Evolutionary conservation across 2,329 filamentous ascomycete species (phyloP), one percentile per base, ranked within the genome.

Genomic region (Amauroascus niger): DNA sequence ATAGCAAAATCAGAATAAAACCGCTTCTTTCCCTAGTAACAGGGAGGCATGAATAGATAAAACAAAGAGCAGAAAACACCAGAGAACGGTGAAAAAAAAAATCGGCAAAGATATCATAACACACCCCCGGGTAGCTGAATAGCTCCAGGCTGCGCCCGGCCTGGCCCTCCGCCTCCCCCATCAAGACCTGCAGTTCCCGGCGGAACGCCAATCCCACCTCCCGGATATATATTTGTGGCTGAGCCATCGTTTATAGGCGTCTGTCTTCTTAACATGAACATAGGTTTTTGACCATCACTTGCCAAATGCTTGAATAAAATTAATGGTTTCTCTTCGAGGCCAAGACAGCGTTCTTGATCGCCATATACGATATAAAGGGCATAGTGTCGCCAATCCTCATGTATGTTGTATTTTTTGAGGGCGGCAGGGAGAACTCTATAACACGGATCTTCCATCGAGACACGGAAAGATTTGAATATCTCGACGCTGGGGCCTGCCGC

Each of bases 401-500:
- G 91, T 74, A 98, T 98, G 66, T 97, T 93, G 73, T 98, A 98
- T 68, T 96, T 95, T 68, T 94, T 94, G 16, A 98, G 79, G 1
- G 93, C 93, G 14, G 94, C 93, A 1, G 93, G 93, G 1, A 98
- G 78, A 26, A 98, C 93, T 68, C 96, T 96, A 74, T 95, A 87
- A 73, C 93, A 98, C 2, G 93, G 93, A 65, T 98, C 93, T 62
- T 98, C 93, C 80, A 97, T 94, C 67, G 87, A 93, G 58, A 98
- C 93, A 37, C 91, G 84, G 79, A 98, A 98, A 1, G 88, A 95
- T 69, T 98, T 98, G 82, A 97, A 97, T 56, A 98, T 96, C 70
- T 98, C 93, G 56, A 96, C 90, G 39, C 70, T 74, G 14, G 70
- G 70, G 6, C 70, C 69, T 45, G 66, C 59, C 26, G 58, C 28